Evolutionary conservation across 2,329 filamentous ascomycete species (phyloP), one percentile per base, ranked within the genome.

Genomic region (Calonectria ilicicola): DNA sequence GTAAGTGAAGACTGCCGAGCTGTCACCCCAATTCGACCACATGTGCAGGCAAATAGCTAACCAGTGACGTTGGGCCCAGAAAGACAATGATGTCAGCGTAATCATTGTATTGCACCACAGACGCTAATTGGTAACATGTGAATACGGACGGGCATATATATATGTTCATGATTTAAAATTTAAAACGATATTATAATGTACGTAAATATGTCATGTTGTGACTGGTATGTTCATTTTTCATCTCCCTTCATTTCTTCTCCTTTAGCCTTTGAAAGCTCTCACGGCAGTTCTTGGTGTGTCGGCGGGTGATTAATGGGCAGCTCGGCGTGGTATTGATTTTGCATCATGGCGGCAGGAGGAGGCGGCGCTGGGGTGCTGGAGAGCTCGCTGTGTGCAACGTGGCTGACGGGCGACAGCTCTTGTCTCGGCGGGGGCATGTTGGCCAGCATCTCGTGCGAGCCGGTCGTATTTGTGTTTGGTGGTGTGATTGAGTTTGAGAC

Each of bases 391-490:
- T 67, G 65, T n/a, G n/a, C 9, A 19, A 15, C 26, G 40, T 21
- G 17, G 1, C 42, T n/a, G 15, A 23, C 19, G n/a, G 69, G 65
- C 5, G 58, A 42, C 44, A 71, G 26, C 47, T 71, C 69, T 12
- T 71, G 69, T 4, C 51, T 62, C 17, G 64, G 69, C n/a, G 27
- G 17, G 1, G 69, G 64, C 5, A 53, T 17, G 17, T 51, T 71
- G 12, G 46, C 69, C 64, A 71, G 51, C 53, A 67, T 67, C 47
- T 67, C 69, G 26, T 67, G 67, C 47, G 49, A 65, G 9, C 29
- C 64, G n/a, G 44, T 47, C 8, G n/a, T 47, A 21, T 23, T 47
- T 9, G 44, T n/a, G n/a, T n/a, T n/a, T n/a, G n/a, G n/a, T n/a
- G n/a, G n/a, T n/a, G n/a, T 49, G 38, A 49, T 49, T 10, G 21